Base-by-base conservation (phyloP, 306 rosid genomes). In the Vigna mungo region DNA sequence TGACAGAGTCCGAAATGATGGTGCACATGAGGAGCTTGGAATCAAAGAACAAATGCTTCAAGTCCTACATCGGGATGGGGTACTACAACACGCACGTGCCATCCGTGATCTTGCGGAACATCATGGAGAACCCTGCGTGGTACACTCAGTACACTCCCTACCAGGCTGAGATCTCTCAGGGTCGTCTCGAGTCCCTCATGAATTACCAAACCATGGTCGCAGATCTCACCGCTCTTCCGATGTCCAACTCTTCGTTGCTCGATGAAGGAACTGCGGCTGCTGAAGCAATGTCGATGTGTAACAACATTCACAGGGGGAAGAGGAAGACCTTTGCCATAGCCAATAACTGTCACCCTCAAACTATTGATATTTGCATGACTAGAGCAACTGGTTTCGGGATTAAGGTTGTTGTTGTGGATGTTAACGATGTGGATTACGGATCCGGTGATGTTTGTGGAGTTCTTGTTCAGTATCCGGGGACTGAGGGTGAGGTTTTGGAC, bases 191-290 rank as follows among this genome's bases (percentile, higher is more conserved):
- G 63, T 92, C 97, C 2, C 76, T 96, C 86, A 86, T 96, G 62
- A 96, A 96, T 70, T 96, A 34, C 81, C 99, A 96, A 72, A 96
- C 99, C 23, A 1, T 96, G 75, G 78, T 96, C 49, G 86, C 96
- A 2, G 99, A 96, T 89, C 94, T 96, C 25, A 91, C 99, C 20
- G 99, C 93, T 37, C 85, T 96, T 0, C 99, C 99, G 15, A 96
- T 96, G 99, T 88, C 99, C 9, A 96, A 96, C 80, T 98, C 99
- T 74, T 96, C 99, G 4, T 83, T 96, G 86, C 97, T 96, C 14
- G 99, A 96, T 82, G 99, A 96, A 84, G 99, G 97, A 20, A 92
- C 99, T 48, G 99, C 99, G 0, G 98, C 99, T 0, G 98, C 99
- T 0, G 99, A 96, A 79, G 99, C 99, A 39, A 96, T 96, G 99